Evolutionary conservation across 352 stramenopile species (phyloP).

Genomic region (Globisporangium heterothallicum): DNA sequence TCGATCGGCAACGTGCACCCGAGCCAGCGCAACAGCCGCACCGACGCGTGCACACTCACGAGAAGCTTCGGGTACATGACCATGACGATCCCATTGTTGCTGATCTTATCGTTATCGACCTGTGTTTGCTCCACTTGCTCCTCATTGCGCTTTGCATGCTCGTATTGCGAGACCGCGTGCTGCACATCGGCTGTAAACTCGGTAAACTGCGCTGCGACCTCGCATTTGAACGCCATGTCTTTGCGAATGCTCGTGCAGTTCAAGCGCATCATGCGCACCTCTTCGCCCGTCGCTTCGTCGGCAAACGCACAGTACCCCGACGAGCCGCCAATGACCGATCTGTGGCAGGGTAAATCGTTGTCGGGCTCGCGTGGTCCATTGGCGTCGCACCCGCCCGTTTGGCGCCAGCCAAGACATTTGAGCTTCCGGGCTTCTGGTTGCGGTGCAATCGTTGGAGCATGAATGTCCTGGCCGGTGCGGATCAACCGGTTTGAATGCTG

Average conservation of each 20-base stretch:
- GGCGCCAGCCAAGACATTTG: conserved; percentile 23
- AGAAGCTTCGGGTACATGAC: conserved; percentile 66
- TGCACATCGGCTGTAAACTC: too few species aligned
- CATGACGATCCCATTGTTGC: conserved; percentile 56
- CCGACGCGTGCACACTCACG: conserved; percentile 52
- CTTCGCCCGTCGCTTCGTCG: conserved; percentile 16
- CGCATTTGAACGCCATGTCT: conserved; percentile 14
- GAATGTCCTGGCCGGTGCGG: too few species aligned
- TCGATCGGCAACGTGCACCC: conserved; percentile 60
- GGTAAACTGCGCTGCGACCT: too few species aligned
- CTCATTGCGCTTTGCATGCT: too few species aligned
- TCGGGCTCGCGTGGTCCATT: conserved; percentile 14
- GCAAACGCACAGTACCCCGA: conserved; percentile 30
- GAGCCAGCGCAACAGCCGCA: conserved; percentile 36
- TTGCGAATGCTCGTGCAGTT: conserved; percentile 14
- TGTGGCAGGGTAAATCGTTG: conserved; percentile 15
- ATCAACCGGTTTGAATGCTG: too few species aligned
- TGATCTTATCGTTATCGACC: too few species aligned
- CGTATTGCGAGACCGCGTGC: too few species aligned
- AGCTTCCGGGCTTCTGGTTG: too few species aligned
- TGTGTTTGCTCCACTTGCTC: too few species aligned
- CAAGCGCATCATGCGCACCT: conserved; percentile 16
- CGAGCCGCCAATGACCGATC: conserved; percentile 8
- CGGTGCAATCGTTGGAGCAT: too few species aligned
- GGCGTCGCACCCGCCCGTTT: conserved; percentile 21